Base-by-base conservation (phyloP, 2,329 filamentous ascomycete species). In the Tolypocladium tundrense region DNA sequence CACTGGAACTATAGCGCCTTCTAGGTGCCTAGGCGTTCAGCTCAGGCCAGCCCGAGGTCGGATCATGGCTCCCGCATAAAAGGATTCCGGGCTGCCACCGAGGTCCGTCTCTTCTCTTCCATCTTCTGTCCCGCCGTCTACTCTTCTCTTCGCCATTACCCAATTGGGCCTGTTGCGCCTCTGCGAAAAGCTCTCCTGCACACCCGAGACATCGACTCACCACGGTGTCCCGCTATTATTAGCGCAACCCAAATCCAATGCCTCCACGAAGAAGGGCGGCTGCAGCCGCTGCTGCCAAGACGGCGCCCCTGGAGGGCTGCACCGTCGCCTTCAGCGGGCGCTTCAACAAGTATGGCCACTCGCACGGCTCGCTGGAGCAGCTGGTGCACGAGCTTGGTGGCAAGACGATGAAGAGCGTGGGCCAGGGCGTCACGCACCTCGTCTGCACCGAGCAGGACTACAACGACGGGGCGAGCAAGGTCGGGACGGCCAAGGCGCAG, bases 391-490 rank as follows among this genome's bases (percentile, higher is more conserved):
- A 53, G 1, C 51, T 58, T 10, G 56, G 56, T 37, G 56, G 56
- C 41, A 19, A 24, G 27, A n/a, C 51, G 16, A 35, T 27, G 31
- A 50, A 50, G 48, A 58, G 73, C 5, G 73, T 87, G 53, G 78
- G 76, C 4, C 68, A 75, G 42, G 70, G 75, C 31, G 81, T 77
- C 1, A 85, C 82, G 0, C 79, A 86, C 57, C 74, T 88, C 31
- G 71, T 88, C 54, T 78, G 79, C n/a, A 81, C 77, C 0, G 71
- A 79, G 9, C 70, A 74, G 10, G 83, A 86, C 60, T 80, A 75
- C 61, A 70, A 77, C 9, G 79, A 76, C 51, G 69, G 70, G 1
- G 77, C 78, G 0, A 67, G 72, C 50, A 87, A 87, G 65, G 78
- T 82, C 62, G 73, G 73, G 63, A 69, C 79, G 19, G 81, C 77